Evolutionary conservation across 306 rosid species (phyloP).

Genomic region (Fragaria nilgerrensis): DNA sequence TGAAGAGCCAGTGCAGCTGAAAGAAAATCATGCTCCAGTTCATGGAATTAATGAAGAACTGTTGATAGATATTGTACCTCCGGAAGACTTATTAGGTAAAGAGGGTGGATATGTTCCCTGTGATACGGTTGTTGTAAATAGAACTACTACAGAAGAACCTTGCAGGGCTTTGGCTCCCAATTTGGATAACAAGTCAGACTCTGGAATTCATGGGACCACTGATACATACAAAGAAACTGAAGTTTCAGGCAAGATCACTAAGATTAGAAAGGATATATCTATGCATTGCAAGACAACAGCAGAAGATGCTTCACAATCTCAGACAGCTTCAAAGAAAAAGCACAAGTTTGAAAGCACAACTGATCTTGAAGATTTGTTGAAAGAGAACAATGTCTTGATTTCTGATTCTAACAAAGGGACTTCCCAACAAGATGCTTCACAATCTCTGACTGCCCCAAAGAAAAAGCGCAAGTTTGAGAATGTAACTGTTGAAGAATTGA

Average conservation of each 20-base stretch:
- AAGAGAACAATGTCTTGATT: slow-evolving; percentile 29
- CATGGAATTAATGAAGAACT: slow-evolving; percentile 27
- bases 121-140: slow-evolving; percentile 14
- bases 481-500: slow-evolving; percentile 15
- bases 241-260: slow-evolving; percentile 28
- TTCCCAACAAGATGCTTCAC: slow-evolving; percentile 38
- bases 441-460: slow-evolving; percentile 24
- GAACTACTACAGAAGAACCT: slow-evolving; percentile 16
- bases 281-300: slow-evolving; percentile 19
- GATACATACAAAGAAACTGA: slow-evolving; percentile 33
- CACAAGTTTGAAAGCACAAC: slow-evolving; percentile 23
- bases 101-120: slow-evolving; percentile 27
- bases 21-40: slow-evolving; percentile 7
- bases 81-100: slow-evolving; percentile 23
- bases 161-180: slow-evolving; percentile 21
- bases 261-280: slow-evolving; percentile 15
- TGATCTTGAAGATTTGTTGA: slow-evolving; percentile 16
- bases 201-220: slow-evolving; percentile 20
- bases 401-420: slow-evolving; percentile 25
- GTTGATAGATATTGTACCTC: slow-evolving; percentile 22
- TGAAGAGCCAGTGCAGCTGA: neutral
- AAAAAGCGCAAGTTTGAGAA: slow-evolving; percentile 35
- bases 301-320: slow-evolving; percentile 35
- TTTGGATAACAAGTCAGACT: slow-evolving; percentile 22
- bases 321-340: slow-evolving; percentile 32